Evolutionary conservation across 768 basidiomycete species (phyloP).

Genomic region (Neoboletus magnificus): DNA sequence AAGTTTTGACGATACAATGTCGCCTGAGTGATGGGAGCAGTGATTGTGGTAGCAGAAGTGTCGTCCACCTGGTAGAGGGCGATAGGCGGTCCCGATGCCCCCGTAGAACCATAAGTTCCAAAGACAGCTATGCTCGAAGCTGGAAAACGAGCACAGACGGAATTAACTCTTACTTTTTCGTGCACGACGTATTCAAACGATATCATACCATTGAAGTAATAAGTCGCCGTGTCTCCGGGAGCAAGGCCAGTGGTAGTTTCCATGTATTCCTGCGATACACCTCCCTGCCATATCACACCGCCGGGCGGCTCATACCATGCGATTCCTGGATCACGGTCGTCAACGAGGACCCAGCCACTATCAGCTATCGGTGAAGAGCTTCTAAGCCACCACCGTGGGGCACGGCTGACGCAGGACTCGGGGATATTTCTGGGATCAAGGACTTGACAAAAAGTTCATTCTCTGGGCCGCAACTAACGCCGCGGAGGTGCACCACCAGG

Average conservation of each 20-base stretch:
- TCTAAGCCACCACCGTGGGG: too few species aligned
- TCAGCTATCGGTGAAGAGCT: neutral
- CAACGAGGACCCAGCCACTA: neutral
- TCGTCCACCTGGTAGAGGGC: slow-evolving; percentile 1
- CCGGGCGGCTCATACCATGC: neutral
- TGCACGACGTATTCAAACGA: neutral
- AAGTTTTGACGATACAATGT: neutral
- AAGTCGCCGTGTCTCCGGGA: neutral
- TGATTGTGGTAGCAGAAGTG: neutral
- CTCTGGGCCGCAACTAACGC: neutral
- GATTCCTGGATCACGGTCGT: slow-evolving; percentile 4
- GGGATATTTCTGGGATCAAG: neutral
- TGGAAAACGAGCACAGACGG: neutral
- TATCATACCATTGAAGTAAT: slow-evolving; percentile 2
- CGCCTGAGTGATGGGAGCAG: neutral
- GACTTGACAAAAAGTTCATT: neutral
- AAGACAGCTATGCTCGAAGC: slow-evolving; percentile 5
- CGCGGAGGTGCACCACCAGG: neutral
- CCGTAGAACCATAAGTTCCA: neutral
- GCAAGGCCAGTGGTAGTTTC: neutral
- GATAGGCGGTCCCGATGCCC: neutral
- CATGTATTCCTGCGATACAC: neutral
- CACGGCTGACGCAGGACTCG: neutral
- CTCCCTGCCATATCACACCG: neutral
- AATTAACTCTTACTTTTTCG: neutral